Evolutionary conservation across 768 basidiomycete genomes (phyloP).

Genomic region (Cantharellus anzutake): DNA sequence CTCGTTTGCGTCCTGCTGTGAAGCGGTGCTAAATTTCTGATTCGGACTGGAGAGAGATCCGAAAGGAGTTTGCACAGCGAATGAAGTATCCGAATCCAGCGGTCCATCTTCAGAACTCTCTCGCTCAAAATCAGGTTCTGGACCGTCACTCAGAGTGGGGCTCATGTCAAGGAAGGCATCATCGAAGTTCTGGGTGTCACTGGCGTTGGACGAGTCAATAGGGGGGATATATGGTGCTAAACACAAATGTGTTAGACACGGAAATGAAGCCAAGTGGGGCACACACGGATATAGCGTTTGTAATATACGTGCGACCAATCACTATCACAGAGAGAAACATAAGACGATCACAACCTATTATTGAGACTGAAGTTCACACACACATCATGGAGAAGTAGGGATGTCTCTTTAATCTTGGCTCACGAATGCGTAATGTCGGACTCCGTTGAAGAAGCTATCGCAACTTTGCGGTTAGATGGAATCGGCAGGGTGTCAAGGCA

Average conservation of each 20-base stretch:
- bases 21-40: no score
- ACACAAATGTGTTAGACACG: conserved; percentile 2
- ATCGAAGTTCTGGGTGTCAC: conserved; percentile 96
- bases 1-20: conserved; percentile 18
- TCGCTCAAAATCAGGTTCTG: conserved; percentile 16
- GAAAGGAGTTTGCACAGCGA: conserved; percentile 25
- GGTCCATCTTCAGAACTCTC: conserved; percentile 13
- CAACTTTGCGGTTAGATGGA: not conserved
- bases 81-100: conserved; percentile 45
- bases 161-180: conserved; percentile 93
- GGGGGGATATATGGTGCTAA: conserved; percentile 83
- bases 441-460: conserved; percentile 76
- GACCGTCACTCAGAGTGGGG: conserved; percentile 50
- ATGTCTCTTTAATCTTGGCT: conserved; percentile 85
- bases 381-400: conserved; percentile 92
- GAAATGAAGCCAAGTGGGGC: not conserved
- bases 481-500: conserved; percentile 6
- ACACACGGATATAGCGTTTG: conserved; percentile 81
- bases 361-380: conserved; percentile 12
- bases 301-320: conserved; percentile 91
- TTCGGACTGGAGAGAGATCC: not conserved
- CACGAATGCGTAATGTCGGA: conserved; percentile 75
- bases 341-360: conserved; percentile 7
- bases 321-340: conserved; percentile 22
- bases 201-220: conserved; percentile 77